Evolutionary conservation across 108 stramenopile species (phyloP).

Genomic region (Ochromonas danica): DNA sequence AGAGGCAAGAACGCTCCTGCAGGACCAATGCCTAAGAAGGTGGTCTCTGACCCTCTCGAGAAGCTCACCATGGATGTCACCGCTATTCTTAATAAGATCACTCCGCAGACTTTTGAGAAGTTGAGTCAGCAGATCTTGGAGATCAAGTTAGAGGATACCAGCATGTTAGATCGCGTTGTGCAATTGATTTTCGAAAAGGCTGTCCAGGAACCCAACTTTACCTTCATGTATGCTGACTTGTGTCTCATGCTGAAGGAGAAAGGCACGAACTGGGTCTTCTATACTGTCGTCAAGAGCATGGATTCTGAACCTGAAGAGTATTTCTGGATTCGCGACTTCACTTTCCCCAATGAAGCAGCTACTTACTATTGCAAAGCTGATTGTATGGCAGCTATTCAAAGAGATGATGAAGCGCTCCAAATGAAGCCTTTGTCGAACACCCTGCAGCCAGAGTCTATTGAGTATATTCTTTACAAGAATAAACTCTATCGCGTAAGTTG

Average conservation of each 20-base stretch:
- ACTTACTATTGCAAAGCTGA: background rate
- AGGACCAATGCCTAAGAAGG: conserved; percentile 6
- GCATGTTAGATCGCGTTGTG: conserved; percentile 64
- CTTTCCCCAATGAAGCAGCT: conserved; percentile 18
- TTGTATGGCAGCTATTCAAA: background rate
- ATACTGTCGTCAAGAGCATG: conserved; percentile 63
- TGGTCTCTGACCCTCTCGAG: background rate
- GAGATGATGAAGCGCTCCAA: no score
- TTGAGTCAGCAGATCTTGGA: background rate
- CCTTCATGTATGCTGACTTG: conserved; percentile 78
- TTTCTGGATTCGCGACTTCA: conserved; percentile 41
- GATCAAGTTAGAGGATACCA: background rate
- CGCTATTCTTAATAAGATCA: conserved; percentile 32
- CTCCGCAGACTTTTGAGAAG: conserved; percentile 31
- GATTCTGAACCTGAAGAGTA: conserved; percentile 45
- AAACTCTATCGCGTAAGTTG: no score
- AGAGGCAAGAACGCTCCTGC: background rate
- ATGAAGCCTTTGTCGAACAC: no score
- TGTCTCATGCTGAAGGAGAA: conserved; percentile 72
- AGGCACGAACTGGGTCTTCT: conserved; percentile 67
- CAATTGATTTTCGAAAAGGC: conserved; percentile 77
- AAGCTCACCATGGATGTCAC: background rate
- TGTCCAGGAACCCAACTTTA: conserved; percentile 79
- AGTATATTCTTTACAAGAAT: no score
- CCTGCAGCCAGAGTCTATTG: no score